phyloP scores from a whole-genome alignment of 2,329 filamentous ascomycete species.

The Ceratocystis variospora region DNA sequence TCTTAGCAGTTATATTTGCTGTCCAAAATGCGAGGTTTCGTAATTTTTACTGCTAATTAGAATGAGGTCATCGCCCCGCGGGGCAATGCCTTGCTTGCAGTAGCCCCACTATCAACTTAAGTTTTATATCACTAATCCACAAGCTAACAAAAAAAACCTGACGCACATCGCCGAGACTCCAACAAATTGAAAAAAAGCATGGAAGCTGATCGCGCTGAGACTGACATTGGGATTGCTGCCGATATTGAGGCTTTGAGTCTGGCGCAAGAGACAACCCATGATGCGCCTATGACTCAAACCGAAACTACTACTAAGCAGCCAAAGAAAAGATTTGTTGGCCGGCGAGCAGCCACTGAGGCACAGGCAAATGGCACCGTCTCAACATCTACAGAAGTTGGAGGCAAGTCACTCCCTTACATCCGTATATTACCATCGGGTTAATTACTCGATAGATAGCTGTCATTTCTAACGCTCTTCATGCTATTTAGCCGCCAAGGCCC shows the following conservation, averaged over 20 bases:
- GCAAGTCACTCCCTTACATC: slow-evolving; percentile 3
- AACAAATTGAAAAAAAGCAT: slow-evolving; percentile 34
- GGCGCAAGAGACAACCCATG: slow-evolving; percentile 22
- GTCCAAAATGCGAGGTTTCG: too few species aligned
- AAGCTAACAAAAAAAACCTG: background rate
- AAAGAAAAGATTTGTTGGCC: slow-evolving; percentile 83
- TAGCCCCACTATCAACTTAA: slow-evolving; percentile 18
- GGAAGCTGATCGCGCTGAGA: slow-evolving; percentile 61
- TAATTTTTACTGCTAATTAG: too few species aligned
- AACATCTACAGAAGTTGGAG: slow-evolving; percentile 16
- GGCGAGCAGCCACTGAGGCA: slow-evolving; percentile 46
- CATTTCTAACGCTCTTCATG: background rate
- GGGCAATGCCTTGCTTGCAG: slow-evolving; percentile 13
- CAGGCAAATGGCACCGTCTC: slow-evolving; percentile 29
- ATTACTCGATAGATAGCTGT: too few species aligned
- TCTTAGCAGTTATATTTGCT: too few species aligned
- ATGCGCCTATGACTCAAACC: background rate
- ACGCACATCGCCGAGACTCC: background rate
- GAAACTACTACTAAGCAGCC: slow-evolving; percentile 46
- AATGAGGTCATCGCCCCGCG: slow-evolving; percentile 9
- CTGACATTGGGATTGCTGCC: slow-evolving; percentile 55
- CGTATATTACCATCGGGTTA: too few species aligned
- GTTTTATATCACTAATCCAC: slow-evolving; percentile 1
- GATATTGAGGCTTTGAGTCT: slow-evolving; percentile 40
- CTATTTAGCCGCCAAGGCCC: slow-evolving; percentile 50